Percentiles rank a stretch among this genome's conserved stretches.
Conservation (phyloP, 495 filamentous ascomycete species). For the Saxophila tyrrhenica region DNA sequence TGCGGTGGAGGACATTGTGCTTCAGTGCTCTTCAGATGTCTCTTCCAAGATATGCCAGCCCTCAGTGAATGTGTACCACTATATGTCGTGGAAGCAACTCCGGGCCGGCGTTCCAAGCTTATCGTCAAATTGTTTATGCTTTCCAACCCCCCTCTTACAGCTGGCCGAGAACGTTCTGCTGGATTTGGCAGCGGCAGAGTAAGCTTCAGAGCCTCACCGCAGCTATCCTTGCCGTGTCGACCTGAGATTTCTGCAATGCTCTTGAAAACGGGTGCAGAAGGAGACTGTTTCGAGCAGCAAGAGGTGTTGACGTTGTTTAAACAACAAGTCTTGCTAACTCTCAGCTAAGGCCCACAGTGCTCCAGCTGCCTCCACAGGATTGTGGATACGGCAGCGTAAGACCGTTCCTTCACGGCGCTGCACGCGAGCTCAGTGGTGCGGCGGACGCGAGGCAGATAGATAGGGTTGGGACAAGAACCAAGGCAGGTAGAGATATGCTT, state of each 20-base stretch:
- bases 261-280: neutral
- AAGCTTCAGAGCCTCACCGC: neutral
- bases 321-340: neutral
- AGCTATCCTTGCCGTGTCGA: neutral
- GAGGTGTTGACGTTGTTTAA: neutral
- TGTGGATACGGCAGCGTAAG: neutral
- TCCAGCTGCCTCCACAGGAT: neutral
- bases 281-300: neutral
- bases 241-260: neutral
- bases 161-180: neutral
- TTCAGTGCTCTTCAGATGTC: neutral
- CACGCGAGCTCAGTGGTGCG: neutral
- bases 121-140: neutral
- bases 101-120: no score
- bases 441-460: neutral
- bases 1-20: constrained; percentile 5
- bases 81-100: neutral
- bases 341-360: neutral
- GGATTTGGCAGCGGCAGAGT: neutral
- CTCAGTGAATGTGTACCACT: neutral
- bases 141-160: neutral
- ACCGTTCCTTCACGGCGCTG: neutral
- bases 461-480: neutral
- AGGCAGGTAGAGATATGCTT: neutral
- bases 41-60: neutral